These are phyloP conservation scores for Wickerhamomyces xylosicus DNA, from an alignment of 805 yeast species.

Conservation along the genomic window DNA sequence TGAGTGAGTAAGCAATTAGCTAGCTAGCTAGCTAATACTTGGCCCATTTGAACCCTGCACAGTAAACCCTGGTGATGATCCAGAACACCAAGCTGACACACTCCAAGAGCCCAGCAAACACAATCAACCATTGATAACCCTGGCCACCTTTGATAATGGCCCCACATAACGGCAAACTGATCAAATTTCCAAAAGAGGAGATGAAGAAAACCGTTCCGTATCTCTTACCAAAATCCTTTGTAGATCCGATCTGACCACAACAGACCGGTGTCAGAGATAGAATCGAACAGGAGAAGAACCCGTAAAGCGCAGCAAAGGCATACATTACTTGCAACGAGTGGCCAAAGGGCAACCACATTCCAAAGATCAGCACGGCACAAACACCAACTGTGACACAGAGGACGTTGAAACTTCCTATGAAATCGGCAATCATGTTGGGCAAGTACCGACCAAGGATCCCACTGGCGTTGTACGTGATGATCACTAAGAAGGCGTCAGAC, in stretches of 20 bases:
- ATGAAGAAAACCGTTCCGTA: conserved; percentile 55
- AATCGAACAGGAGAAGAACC: conserved; percentile 52
- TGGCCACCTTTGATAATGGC: conserved; percentile 29
- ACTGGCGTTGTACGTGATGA: conserved; percentile 28
- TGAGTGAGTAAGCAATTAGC: no score
- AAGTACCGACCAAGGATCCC: conserved; percentile 44
- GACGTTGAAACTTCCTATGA: conserved; percentile 45
- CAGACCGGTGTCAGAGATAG: conserved; percentile 61
- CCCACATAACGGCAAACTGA: conserved; percentile 41
- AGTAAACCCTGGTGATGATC: conserved; percentile 8
- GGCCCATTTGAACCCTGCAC: neutral
- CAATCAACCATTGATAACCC: conserved; percentile 31
- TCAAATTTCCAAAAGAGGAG: conserved; percentile 34
- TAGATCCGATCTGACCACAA: conserved; percentile 53
- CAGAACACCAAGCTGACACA: conserved; percentile 6
- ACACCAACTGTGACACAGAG: conserved; percentile 37
- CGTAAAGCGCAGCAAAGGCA: conserved; percentile 43
- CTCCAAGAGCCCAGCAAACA: conserved; percentile 22
- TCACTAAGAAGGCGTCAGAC: conserved; percentile 26
- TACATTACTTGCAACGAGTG: conserved; percentile 29
- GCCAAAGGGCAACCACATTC: conserved; percentile 65
- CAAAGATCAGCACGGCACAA: conserved; percentile 36
- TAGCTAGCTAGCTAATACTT: no score
- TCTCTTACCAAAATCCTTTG: conserved; percentile 54
- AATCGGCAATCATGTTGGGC: conserved; percentile 47